Evolutionary conservation across 1,284 basidiomycete genomes (phyloP).

Genomic region (Ganoderma lingzhi): DNA sequence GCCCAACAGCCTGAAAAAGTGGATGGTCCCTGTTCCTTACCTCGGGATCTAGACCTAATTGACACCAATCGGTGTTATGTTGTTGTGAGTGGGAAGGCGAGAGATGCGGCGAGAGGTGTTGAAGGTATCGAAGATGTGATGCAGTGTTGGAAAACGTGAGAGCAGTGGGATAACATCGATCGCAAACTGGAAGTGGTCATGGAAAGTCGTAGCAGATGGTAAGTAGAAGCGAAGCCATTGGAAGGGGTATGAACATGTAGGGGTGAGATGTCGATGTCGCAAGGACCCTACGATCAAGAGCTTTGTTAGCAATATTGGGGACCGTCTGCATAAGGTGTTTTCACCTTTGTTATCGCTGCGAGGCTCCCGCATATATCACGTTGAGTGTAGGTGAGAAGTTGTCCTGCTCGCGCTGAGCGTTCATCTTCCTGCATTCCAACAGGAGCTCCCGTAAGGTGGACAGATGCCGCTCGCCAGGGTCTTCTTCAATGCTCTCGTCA

Average conservation of each 20-base stretch:
- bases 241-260: background rate
- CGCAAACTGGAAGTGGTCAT: slow-evolving; percentile 14
- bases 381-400: slow-evolving; percentile 26
- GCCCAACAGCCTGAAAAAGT: background rate
- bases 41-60: background rate
- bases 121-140: background rate
- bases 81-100: slow-evolving; percentile 9
- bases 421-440: slow-evolving; percentile 58
- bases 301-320: background rate
- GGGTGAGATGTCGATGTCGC: background rate
- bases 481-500: slow-evolving; percentile 42
- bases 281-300: background rate
- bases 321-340: background rate
- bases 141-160: slow-evolving; percentile 22
- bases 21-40: background rate
- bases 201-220: slow-evolving; percentile 21
- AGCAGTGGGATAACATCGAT: slow-evolving; percentile 23
- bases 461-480: slow-evolving; percentile 35
- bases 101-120: slow-evolving; percentile 8
- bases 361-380: slow-evolving; percentile 29
- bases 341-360: slow-evolving; percentile 20
- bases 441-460: slow-evolving; percentile 56
- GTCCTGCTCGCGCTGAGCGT: slow-evolving; percentile 30
- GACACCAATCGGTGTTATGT: background rate
- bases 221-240: slow-evolving; percentile 1